Percentiles rank a stretch among this genome's conserved stretches.
phyloP scores from a whole-genome alignment of 1,139 yeast genomes.

The Kurtzmaniella natalensis region DNA sequence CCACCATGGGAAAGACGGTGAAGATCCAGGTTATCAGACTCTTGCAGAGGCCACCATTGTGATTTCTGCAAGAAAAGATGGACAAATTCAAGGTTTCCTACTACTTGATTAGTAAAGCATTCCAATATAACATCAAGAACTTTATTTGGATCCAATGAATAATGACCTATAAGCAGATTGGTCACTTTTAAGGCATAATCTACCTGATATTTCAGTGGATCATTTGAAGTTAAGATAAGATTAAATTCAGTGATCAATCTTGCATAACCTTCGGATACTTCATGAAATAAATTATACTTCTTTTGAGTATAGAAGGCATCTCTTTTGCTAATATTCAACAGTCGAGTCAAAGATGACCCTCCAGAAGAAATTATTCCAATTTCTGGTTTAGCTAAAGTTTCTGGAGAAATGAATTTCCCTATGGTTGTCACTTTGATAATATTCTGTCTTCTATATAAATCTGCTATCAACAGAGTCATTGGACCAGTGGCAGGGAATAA shows the following conservation, averaged over 20 bases:
- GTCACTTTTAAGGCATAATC: conserved; percentile 48
- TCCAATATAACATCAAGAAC: conserved; percentile 61
- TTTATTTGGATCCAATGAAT: conserved; percentile 70
- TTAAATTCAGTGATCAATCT: conserved; percentile 56
- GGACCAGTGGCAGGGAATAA: conserved; percentile 35
- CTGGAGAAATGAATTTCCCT: conserved; percentile 31
- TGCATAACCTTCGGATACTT: conserved; percentile 79
- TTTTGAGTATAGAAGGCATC: conserved; percentile 63
- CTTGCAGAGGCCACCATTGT: conserved; percentile 60
- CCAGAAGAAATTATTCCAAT: conserved; percentile 38
- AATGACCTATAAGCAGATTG: conserved; percentile 68
- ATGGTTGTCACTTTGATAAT: conserved; percentile 37
- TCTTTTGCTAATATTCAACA: conserved; percentile 43
- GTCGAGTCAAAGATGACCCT: conserved; percentile 23
- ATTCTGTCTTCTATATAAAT: conserved; percentile 19
- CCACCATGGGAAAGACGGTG: conserved; percentile 38
- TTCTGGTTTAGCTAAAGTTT: conserved; percentile 28
- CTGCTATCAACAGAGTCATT: conserved; percentile 25
- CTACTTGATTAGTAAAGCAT: conserved; percentile 41
- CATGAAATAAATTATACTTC: conserved; percentile 71
- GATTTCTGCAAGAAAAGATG: conserved; percentile 47
- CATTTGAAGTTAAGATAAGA: conserved; percentile 36
- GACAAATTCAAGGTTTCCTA: conserved; percentile 42
- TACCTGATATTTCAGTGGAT: conserved; percentile 36
- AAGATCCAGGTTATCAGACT: conserved; percentile 27